Percentiles rank a stretch among this genome's conserved stretches.
These are phyloP conservation scores for Pachysolen tannophilus DNA, from an alignment of 805 yeast species.

Conservation along the genomic window DNA sequence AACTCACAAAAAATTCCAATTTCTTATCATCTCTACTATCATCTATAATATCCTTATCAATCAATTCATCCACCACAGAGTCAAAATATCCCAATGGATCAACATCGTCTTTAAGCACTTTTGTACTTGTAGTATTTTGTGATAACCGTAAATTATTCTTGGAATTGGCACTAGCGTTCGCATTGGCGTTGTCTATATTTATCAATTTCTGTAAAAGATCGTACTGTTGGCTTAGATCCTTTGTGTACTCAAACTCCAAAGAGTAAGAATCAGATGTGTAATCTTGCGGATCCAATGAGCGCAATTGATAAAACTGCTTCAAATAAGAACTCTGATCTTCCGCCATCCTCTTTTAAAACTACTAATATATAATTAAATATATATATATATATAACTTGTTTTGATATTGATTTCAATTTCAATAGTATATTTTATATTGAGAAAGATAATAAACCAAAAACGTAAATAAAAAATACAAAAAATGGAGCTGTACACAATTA, in stretches of 20 bases:
- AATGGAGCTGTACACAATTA: too few species aligned
- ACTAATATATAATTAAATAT: too few species aligned
- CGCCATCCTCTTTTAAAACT: too few species aligned
- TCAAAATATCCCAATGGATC: slow-evolving; percentile 55
- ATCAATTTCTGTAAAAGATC: slow-evolving; percentile 9
- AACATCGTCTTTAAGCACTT: slow-evolving; percentile 5
- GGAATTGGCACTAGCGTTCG: slow-evolving; percentile 2
- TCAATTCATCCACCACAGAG: slow-evolving; percentile 33
- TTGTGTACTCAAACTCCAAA: slow-evolving; percentile 9
- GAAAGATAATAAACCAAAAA: too few species aligned
- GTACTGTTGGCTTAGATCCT: slow-evolving; percentile 6
- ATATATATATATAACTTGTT: too few species aligned
- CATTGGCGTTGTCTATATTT: slow-evolving; percentile 1
- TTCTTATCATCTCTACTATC: slow-evolving; percentile 28
- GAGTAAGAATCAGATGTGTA: slow-evolving; percentile 9
- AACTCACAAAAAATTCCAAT: slow-evolving; percentile 40
- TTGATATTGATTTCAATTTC: too few species aligned
- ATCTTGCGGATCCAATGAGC: slow-evolving; percentile 30
- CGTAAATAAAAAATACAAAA: too few species aligned
- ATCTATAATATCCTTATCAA: slow-evolving; percentile 30
- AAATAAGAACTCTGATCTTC: too few species aligned
- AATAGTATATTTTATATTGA: too few species aligned
- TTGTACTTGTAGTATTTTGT: neutral
- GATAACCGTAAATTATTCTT: neutral
- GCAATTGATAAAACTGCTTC: slow-evolving; percentile 33